Evolutionary conservation across 352 stramenopile species (phyloP), one percentile per base, ranked within the genome.

Genomic region (Elongisporangium undulatum): DNA sequence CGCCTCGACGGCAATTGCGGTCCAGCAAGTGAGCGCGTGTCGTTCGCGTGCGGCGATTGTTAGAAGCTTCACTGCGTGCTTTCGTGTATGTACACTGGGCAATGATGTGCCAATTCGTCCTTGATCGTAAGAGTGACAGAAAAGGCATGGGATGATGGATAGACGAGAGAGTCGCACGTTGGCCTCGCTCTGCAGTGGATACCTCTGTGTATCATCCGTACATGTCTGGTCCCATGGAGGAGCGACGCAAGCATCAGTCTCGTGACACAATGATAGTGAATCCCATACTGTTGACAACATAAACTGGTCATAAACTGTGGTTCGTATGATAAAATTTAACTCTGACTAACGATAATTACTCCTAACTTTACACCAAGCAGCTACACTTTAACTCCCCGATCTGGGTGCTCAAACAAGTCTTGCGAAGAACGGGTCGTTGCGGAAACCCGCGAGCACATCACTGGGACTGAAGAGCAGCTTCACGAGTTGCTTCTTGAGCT

Each of bases 401-500:
- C 10, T 10, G 3, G 34, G 13, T 4, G 34, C 22, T 68, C 83
- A 92, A 39, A 92, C 69, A 50, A 94, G 70, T 12, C 81, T 69
- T 20, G 81, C 77, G 60, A 95, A 92, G 73, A 83, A 95, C 22
- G 72, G 55, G 55, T 95, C 82, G 58, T 79, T 77, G 45, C 74
- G 76, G 65, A 95, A 92, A 60, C 69, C 74, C 61, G 90, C 80
- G 21, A 88, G 61, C 39, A 92, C 58, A 23, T 93, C 80, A 49
- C 79, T 91, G 10, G 79, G 73, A 38, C 67, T 86, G 49, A 78
- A 83, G 12, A 83, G 59, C n/a, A 93, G 68, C 66, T 92, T 92
- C 52, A 95, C 69, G 49, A 89, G 66, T 56, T 88, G 75, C 62
- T 87, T 87, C 63, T 90, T 87, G 51, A 89, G 68, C 51, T 92